Percentiles rank a stretch among this genome's conserved stretches.
These are phyloP conservation scores for Salix viminalis DNA, from an alignment of 345 rosid genomes.

Conservation along the genomic window DNA sequence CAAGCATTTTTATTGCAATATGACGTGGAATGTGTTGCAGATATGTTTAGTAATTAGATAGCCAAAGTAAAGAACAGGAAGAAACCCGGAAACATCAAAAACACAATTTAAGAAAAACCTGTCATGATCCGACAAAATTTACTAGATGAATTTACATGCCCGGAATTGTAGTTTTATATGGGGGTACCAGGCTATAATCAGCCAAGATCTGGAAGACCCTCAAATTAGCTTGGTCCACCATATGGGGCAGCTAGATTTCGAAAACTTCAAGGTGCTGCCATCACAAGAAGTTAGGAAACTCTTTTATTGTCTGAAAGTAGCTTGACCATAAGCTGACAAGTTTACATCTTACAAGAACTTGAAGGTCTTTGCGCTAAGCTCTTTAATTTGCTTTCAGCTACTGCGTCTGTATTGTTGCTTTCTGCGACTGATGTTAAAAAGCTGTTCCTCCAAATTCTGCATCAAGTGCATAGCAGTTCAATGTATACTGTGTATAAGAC, in stretches of 20 bases:
- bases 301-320: neutral
- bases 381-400: constrained; percentile 11
- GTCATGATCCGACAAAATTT: no score
- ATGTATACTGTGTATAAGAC: neutral
- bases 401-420: constrained; percentile 1
- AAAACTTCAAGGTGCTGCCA: neutral
- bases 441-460: neutral
- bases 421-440: neutral
- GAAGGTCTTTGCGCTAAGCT: neutral
- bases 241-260: neutral
- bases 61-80: no score
- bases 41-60: no score
- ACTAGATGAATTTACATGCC: no score
- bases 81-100: no score
- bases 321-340: neutral
- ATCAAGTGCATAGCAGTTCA: neutral
- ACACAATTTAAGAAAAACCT: no score
- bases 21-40: no score
- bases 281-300: neutral
- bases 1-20: no score
- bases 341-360: neutral
- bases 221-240: neutral
- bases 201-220: no score
- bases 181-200: no score
- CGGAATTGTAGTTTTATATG: no score